Evolutionary conservation across 2,329 filamentous ascomycete species (phyloP), one percentile per base, ranked within the genome.

Genomic region (Hypoxylon sp.): DNA sequence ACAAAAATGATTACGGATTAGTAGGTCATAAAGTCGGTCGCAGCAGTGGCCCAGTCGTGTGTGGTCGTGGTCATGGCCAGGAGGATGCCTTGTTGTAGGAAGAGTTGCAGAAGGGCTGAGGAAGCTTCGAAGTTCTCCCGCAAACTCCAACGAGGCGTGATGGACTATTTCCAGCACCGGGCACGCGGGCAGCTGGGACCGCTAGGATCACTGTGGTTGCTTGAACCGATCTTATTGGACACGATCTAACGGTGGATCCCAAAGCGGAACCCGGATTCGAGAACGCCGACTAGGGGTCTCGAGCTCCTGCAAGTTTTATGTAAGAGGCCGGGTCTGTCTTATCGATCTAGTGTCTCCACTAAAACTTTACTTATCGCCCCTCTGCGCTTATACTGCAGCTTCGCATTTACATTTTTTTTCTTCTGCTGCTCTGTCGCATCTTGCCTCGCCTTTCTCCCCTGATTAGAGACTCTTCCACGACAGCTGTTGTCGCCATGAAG

Each of bases 401-500:
- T 53, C 24, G 27, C 32, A 31, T 46, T 44, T 66, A 29, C n/a
- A 21, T 60, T 68, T 61, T 59, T 51, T 48, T 48, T 15, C 29
- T 51, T 44, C 51, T 4, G 11, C 13, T 15, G 11, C 35, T 61
- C 19, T 51, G 15, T 19, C 21, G 11, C 17, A 39, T 29, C 59
- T 35, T 50, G 11, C 61, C 47, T 48, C 31, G 6, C 42, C 53
- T 54, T 56, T 50, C 35, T 62, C 35, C 52, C 52, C 37, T 10
- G 37, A 42, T 37, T 53, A 19, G 6, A 31, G 17, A 44, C 60
- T 8, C 37, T 54, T 54, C 27, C 4, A 48, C 31, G 52, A 35
- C 46, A 50, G 50, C 46, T 29, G 37, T 35, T 37, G 39, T 51
- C 71, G 70, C 72, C 67, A 95, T 95, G 93, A 93, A 94, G 84